Conservation (phyloP, 768 basidiomycete genomes). For the Pisolithus orientalis region DNA sequence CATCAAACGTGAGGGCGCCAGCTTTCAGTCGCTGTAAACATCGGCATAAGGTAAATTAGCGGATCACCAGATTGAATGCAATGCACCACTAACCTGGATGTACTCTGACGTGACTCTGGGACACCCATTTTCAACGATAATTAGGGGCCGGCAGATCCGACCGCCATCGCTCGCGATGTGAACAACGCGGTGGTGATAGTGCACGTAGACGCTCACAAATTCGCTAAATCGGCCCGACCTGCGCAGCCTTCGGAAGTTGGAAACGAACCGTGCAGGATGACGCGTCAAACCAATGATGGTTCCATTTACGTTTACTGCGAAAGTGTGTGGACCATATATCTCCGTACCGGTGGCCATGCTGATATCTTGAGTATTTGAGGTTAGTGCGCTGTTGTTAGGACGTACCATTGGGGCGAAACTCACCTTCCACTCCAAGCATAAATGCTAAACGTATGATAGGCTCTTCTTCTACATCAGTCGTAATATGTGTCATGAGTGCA, state of each 20-base stretch:
- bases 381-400: slow-evolving; percentile 9
- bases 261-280: slow-evolving; percentile 77
- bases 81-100: slow-evolving; percentile 50
- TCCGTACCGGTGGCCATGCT: slow-evolving; percentile 88
- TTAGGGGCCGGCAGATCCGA: slow-evolving; percentile 94
- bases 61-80: background rate
- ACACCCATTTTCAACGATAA: slow-evolving; percentile 83
- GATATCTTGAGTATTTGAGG: slow-evolving; percentile 57
- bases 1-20: slow-evolving; percentile 79
- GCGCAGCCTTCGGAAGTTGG: slow-evolving; percentile 86
- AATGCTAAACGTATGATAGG: slow-evolving; percentile 86
- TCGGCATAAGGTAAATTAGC: slow-evolving; percentile 6
- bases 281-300: slow-evolving; percentile 91
- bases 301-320: slow-evolving; percentile 96
- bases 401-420: slow-evolving; percentile 13
- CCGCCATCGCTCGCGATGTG: slow-evolving; percentile 97
- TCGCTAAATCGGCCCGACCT: slow-evolving; percentile 90
- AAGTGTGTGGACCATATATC: slow-evolving; percentile 89
- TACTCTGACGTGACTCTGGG: slow-evolving; percentile 78
- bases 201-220: slow-evolving; percentile 95
- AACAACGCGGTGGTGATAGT: slow-evolving; percentile 90
- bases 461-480: slow-evolving; percentile 95
- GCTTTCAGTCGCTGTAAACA: slow-evolving; percentile 66
- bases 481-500: slow-evolving; percentile 99
- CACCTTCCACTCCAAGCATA: slow-evolving; percentile 97